Conservation (phyloP, 257 asterid genomes). For the Jasminum sambac region DNA sequence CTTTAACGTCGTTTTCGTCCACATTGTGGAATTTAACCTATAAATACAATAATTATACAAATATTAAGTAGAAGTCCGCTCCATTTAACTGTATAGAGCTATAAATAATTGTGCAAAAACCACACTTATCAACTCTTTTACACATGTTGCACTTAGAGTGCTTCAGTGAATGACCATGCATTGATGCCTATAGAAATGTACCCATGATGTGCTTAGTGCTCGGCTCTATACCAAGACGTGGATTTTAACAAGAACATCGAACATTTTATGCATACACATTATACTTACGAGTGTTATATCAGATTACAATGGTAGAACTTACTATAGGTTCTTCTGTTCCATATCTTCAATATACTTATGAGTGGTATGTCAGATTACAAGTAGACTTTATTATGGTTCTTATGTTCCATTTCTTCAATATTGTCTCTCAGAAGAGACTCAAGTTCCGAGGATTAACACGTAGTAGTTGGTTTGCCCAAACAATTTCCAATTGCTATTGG, state of each 20-base stretch:
- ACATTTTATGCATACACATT: neutral
- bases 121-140: no score
- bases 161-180: neutral
- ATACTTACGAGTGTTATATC: neutral
- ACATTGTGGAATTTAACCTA: no score
- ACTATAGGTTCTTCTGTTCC: slow-evolving; percentile 4
- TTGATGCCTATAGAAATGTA: neutral
- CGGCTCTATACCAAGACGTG: neutral
- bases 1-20: no score
- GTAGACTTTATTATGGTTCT: slow-evolving; percentile 1
- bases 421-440: neutral
- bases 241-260: neutral
- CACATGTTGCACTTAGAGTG: neutral
- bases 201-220: neutral
- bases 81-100: no score
- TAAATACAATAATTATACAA: no score
- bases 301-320: neutral
- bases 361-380: neutral
- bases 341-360: slow-evolving; percentile 3
- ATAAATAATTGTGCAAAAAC: no score
- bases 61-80: no score
- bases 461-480: slow-evolving; percentile 17
- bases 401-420: slow-evolving; percentile 5
- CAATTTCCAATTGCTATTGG: slow-evolving; percentile 14
- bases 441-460: slow-evolving; percentile 17